Evolutionary conservation across 192 early-diverging fungal genomes (phyloP), one percentile per base, ranked within the genome.

Genomic region (Podila epicladia): DNA sequence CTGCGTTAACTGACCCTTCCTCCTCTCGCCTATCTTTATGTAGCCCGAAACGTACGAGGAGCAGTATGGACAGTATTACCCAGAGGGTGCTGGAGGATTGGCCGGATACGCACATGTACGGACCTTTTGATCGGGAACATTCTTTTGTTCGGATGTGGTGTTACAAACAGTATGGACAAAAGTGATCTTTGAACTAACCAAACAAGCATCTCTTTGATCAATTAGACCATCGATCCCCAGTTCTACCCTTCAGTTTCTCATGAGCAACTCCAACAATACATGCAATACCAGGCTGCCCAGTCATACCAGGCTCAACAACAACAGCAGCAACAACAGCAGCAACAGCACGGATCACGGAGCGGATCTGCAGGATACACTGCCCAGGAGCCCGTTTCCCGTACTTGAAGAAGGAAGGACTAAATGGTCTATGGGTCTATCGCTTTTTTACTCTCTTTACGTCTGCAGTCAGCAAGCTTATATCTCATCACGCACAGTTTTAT

Each of bases 231-330:
- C 24, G 75, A 78, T 8, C 61, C 68, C 5, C 29, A 62, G 19
- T 58, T 71, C 58, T 78, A 71, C 28, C 69, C 70, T 50, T 60
- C 75, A 17, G 64, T 78, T 50, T 71, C 75, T 0, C 64, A 69
- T 5, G 74, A 76, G 38, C 75, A 78, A 59, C 69, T 78, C n/a
- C 67, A 78, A 32, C 75, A 71, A 32, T 78, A 78, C 28, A 62
- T 78, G 63, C 75, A 78, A 12, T 71, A 71, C 28, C 75, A 78
- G 55, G 72, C 64, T 29, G 62, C 73, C 1, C 74, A 69, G 26
- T 51, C 68, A 26, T 78, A 78, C 64, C 75, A 78, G 35, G 24
- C 75, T 6, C 73, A 67, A 17, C 63, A 69, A 51, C 73, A 57
- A 24, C 74, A 71, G 31, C 74, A 75, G 20, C 67, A 67, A 29